Evolutionary conservation across 2,329 filamentous ascomycete species (phyloP).

Genomic region (Sclerotinia sclerotiorum): DNA sequence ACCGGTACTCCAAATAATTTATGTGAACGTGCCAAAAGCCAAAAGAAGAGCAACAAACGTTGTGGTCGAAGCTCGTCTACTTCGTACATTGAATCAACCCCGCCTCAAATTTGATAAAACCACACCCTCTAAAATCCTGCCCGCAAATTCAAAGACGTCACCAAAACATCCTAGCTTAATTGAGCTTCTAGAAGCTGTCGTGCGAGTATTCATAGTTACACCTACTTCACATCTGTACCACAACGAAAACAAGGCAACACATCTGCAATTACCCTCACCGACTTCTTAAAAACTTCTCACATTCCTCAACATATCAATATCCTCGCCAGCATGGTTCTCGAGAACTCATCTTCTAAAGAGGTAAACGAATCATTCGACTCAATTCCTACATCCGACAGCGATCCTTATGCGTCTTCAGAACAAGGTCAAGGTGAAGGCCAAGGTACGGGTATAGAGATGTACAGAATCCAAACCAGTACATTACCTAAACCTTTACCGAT

Average conservation of each 20-base stretch:
- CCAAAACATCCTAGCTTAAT: background rate
- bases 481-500: conserved; percentile 36
- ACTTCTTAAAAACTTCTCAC: background rate
- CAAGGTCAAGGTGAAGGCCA: background rate
- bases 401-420: conserved; percentile 33
- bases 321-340: conserved; percentile 33
- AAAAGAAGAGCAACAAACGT: no score
- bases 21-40: background rate
- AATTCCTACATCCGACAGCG: conserved; percentile 34
- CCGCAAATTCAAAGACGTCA: conserved; percentile 18
- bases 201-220: conserved; percentile 13
- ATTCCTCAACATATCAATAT: background rate
- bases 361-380: conserved; percentile 29
- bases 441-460: background rate
- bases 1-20: background rate
- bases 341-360: conserved; percentile 28
- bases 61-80: background rate
- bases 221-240: background rate
- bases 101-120: conserved; percentile 7
- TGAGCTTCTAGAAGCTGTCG: conserved; percentile 6
- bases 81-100: background rate
- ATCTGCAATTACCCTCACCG: conserved; percentile 25
- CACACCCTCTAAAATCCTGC: conserved; percentile 1
- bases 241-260: background rate
- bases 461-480: conserved; percentile 23